Base-by-base conservation (phyloP, 2,329 filamentous ascomycete species). In the Talaromyces verruculosus region DNA sequence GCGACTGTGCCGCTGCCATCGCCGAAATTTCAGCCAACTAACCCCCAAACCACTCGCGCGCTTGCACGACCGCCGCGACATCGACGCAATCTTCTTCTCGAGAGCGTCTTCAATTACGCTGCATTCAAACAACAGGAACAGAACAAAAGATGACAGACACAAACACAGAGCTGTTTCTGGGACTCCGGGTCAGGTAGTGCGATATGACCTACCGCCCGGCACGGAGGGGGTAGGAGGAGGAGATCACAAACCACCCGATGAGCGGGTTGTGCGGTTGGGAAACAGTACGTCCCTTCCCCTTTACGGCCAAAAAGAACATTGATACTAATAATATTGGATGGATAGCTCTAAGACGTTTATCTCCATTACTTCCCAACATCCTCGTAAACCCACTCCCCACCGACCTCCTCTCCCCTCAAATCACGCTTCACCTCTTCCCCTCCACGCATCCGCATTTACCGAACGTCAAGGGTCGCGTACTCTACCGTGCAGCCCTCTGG, bases 401-500 rank as follows among this genome's bases (percentile, higher is more conserved):
- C 57, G 84, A 88, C 30, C 86, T 89, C 22, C 83, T 89, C 57
- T 87, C 86, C 1, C 87, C 87, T 1, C 84, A 82, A 67, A 86
- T 89, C 62, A 84, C 82, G 30, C 82, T 89, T 22, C 86, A 88
- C 71, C 82, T 89, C 13, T 89, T 89, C 70, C 87, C 87, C 22
- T 89, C 87, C 4, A 83, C 82, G 4, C 82, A 84, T 68, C 82
- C 81, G n/a, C 82, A 84, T 69, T 91, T 99, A 2, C 95, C 95
- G 39, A 91, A 88, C n/a, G 95, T 98, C 47, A 92, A 91, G 33
- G 95, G 95, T 62, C 88, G 91, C 57, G 90, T 97, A 41, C 90
- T 92, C 58, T 99, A 99, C 77, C 91, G 91, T 41, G 94, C 95
- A 19, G 95, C 95, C 2, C 83, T 99, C 43, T 98, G 93, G 93